Base-by-base conservation (phyloP, 192 early-diverging fungal genomes). In the Mortierella hygrophila region DNA sequence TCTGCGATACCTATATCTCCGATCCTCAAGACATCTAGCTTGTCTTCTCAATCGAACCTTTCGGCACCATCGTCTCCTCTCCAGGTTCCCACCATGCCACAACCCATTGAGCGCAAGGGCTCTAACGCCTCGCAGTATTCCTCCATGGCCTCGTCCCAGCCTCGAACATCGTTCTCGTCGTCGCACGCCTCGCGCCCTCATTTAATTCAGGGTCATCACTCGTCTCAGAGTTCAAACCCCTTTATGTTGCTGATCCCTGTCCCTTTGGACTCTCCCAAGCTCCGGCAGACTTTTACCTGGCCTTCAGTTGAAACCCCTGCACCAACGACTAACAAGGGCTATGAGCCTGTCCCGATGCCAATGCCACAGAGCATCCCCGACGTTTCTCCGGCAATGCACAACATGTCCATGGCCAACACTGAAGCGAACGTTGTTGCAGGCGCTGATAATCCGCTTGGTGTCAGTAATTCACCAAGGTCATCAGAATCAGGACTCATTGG, bases 201-300 rank as follows among this genome's bases (percentile, higher is more conserved):
- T 41, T 16, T 41, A 41, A 44, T 35, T 3, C 60, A 65, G 11
- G n/a, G 55, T 10, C 49, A 46, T 0, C 41, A 44, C 9, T 52
- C 55, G 2, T 74, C 63, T 37, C 38, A 44, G 13, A 38, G 69
- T 4, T 82, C 70, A 26, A 73, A 54, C 11, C 78, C 83, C 5
- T 85, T 85, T 21, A 80, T 79, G 74, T 68, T 85, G 4, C 49
- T 85, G 9, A 72, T 85, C 21, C 78, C 83, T 20, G 55, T 85
- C 1, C 60, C 78, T 0, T 42, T 85, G 10, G 75, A 76, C 42
- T 85, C 83, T 7, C 47, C 83, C 8, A 75, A 75, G 37, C 37
- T 85, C 47, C 73, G 83, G 4, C 83, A 85, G 46, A 79, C 83
- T 11, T 85, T 85, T 68, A 9, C 72, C 2, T 85, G 83, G 83